These are phyloP conservation scores for Leccinum variicolor DNA, from an alignment of 768 basidiomycete species.

Conservation along the genomic window DNA sequence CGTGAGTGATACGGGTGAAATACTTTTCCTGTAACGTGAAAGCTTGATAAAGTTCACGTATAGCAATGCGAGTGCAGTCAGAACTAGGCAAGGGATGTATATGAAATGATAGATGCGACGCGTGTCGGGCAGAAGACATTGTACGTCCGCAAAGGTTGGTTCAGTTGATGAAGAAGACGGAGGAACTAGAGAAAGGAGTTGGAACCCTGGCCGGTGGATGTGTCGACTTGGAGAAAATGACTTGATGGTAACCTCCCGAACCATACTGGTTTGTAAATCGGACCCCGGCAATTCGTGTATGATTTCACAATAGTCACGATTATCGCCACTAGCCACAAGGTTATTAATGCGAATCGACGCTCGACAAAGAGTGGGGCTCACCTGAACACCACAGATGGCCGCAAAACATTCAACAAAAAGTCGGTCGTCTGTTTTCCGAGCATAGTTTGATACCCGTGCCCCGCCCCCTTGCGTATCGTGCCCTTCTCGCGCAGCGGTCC, in stretches of 20 bases:
- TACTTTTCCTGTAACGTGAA: constrained; percentile 10
- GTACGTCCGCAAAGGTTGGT: constrained; percentile 56
- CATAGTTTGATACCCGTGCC: constrained; percentile 79
- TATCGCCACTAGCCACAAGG: constrained; percentile 61
- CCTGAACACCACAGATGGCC: constrained; percentile 73
- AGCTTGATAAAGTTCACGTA: constrained; percentile 38
- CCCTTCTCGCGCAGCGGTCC: constrained; percentile 75
- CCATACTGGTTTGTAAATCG: constrained; percentile 22
- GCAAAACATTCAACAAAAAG: constrained; percentile 67
- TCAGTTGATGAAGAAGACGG: constrained; percentile 27
- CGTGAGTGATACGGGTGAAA: constrained; percentile 34
- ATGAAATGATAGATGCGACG: constrained; percentile 52
- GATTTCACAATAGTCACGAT: constrained; percentile 88
- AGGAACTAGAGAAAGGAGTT: constrained; percentile 69
- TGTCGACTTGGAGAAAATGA: constrained; percentile 78
- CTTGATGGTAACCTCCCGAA: constrained; percentile 84
- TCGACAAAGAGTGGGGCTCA: constrained; percentile 26
- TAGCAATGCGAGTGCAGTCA: constrained; percentile 50
- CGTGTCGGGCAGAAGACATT: constrained; percentile 80
- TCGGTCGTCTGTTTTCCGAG: constrained; percentile 75
- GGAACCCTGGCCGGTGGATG: constrained; percentile 77
- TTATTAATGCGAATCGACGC: not conserved
- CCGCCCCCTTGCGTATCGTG: constrained; percentile 70
- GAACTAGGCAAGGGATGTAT: constrained; percentile 61
- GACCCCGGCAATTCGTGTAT: constrained; percentile 42